A percentile compares a stretch with the other conserved stretches of the same genome.
phyloP scores from a whole-genome alignment of 176 grass and related monocot genomes.

The Oryza coarctata region DNA sequence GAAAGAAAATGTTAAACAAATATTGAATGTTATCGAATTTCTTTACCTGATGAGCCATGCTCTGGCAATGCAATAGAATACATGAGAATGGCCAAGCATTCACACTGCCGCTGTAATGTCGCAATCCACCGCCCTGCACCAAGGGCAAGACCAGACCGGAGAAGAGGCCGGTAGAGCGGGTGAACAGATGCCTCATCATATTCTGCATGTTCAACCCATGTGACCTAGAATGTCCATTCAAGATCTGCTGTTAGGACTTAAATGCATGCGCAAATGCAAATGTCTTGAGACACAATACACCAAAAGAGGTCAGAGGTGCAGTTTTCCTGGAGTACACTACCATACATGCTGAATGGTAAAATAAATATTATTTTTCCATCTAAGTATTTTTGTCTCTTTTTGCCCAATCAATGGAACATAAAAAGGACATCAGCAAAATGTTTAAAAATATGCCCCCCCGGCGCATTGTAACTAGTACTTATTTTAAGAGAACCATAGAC shows the following conservation, averaged over 20 bases:
- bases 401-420: background rate
- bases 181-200: conserved; percentile 73
- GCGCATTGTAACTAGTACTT: background rate
- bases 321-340: conserved; percentile 1
- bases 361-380: background rate
- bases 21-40: background rate
- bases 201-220: conserved; percentile 94
- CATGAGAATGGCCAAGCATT: conserved; percentile 71
- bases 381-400: background rate
- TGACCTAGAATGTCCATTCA: conserved; percentile 60
- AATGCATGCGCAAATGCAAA: conserved; percentile 40
- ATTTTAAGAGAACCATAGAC: background rate
- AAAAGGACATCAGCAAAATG: background rate
- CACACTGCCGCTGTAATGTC: conserved; percentile 77
- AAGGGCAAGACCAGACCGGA: conserved; percentile 67
- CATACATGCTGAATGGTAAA: background rate
- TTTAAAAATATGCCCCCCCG: background rate
- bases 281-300: conserved; percentile 3
- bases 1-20: background rate
- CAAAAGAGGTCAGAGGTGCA: background rate
- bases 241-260: conserved; percentile 54
- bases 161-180: conserved; percentile 67
- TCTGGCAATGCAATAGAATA: conserved; percentile 48
- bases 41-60: conserved; percentile 38
- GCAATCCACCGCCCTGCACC: conserved; percentile 85